These are phyloP conservation scores for Gracilaria vermiculophylla DNA, from an alignment of 23 red algal species.

Conservation along the genomic window DNA sequence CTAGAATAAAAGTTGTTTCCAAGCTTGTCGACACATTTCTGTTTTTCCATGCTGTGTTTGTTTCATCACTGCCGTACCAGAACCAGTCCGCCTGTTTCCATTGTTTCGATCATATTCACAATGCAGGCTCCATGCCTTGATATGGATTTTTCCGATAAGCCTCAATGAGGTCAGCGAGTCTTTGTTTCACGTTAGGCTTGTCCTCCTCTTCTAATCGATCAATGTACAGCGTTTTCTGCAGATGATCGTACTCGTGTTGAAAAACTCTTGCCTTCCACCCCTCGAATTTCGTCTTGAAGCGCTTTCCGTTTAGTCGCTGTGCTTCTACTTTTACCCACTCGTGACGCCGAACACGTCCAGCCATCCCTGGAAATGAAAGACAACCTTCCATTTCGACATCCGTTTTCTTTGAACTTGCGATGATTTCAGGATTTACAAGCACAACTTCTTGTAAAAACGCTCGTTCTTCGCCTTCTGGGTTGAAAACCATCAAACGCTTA, in stretches of 20 bases:
- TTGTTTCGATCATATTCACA: conserved; percentile 23
- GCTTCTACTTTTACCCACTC: conserved; percentile 93
- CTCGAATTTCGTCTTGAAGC: conserved; percentile 77
- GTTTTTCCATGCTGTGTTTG: not conserved
- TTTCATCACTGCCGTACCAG: not conserved
- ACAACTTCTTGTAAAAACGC: conserved; percentile 87
- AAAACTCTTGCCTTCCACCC: conserved; percentile 94
- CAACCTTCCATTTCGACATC: conserved; percentile 80
- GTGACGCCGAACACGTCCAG: conserved; percentile 67
- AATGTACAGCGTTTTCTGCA: conserved; percentile 86
- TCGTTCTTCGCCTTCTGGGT: conserved; percentile 67
- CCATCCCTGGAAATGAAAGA: conserved; percentile 94
- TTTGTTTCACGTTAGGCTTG: conserved; percentile 44
- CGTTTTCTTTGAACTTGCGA: conserved; percentile 66
- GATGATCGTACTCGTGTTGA: conserved; percentile 98
- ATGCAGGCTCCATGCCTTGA: conserved; percentile 11
- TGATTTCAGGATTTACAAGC: conserved; percentile 88
- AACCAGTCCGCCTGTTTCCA: too few species aligned
- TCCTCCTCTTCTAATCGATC: conserved; percentile 86
- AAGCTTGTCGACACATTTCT: not conserved
- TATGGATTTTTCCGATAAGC: conserved; percentile 27
- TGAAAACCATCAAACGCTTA: conserved; percentile 94
- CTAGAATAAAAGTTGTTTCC: conserved; percentile 4
- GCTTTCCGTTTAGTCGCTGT: conserved; percentile 78
- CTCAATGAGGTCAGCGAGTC: conserved; percentile 29